A percentile compares a stretch with the other conserved stretches of the same genome.
Conservation (phyloP, 2,329 filamentous ascomycete genomes). For the Nemania bipapillata region DNA sequence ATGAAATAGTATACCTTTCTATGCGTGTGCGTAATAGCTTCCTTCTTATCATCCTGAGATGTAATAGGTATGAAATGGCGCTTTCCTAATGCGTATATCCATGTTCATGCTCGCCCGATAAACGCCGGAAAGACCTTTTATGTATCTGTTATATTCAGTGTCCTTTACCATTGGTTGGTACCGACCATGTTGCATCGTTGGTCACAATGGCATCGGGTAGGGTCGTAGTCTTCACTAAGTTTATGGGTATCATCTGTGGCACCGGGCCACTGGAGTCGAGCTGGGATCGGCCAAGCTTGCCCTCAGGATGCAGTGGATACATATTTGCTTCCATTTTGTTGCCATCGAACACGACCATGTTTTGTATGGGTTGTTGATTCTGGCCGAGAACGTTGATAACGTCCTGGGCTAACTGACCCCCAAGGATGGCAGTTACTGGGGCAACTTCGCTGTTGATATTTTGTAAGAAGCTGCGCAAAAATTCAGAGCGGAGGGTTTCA, state of each 20-base stretch:
- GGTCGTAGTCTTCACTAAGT: constrained; percentile 16
- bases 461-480: constrained; percentile 85
- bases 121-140: neutral
- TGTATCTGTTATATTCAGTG: neutral
- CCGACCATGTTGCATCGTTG: neutral
- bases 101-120: neutral
- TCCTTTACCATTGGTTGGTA: neutral
- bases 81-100: neutral
- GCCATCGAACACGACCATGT: constrained; percentile 91
- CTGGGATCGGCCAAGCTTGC: constrained; percentile 62
- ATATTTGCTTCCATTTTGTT: constrained; percentile 80
- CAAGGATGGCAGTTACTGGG: constrained; percentile 87
- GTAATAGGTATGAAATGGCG: neutral
- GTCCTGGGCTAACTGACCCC: constrained; percentile 91
- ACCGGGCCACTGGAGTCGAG: constrained; percentile 50
- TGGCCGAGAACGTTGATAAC: constrained; percentile 95
- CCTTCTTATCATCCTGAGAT: neutral
- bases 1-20: neutral
- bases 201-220: constrained; percentile 6
- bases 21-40: constrained; percentile 10
- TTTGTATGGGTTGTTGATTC: constrained; percentile 94
- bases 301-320: constrained; percentile 82
- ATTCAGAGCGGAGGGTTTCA: constrained; percentile 74
- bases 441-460: constrained; percentile 86
- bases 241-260: too few relatives aligned